A percentile compares a stretch with the other conserved stretches of the same genome.
These are phyloP conservation scores for Aspergillus flavus DNA, from an alignment of 2,329 filamentous ascomycete genomes.

Conservation along the genomic window DNA sequence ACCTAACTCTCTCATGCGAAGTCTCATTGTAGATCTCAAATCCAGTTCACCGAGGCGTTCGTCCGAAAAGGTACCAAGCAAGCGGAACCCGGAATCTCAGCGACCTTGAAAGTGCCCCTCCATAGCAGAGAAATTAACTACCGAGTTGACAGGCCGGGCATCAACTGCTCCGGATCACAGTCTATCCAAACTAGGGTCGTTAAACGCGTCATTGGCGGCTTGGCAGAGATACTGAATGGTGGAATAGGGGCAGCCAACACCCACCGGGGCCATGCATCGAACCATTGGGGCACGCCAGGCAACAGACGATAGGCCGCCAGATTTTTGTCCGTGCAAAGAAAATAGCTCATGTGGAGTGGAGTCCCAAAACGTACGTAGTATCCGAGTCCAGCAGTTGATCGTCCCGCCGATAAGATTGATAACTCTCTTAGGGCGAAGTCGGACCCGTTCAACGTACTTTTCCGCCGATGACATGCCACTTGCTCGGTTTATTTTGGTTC, in stretches of 20 bases:
- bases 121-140: neutral
- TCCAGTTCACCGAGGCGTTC: neutral
- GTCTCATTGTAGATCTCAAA: neutral
- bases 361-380: neutral
- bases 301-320: too few relatives aligned
- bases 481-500: neutral
- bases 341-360: constrained; percentile 4
- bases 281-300: neutral
- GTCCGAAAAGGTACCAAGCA: neutral
- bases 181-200: neutral
- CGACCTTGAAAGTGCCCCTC: neutral
- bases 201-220: constrained; percentile 2
- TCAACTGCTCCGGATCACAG: neutral
- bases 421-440: constrained; percentile 8
- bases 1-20: neutral
- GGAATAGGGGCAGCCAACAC: neutral
- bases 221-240: neutral
- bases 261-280: neutral
- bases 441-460: neutral
- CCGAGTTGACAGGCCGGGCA: neutral
- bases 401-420: constrained; percentile 14
- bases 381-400: neutral
- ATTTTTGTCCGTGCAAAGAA: neutral
- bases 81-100: neutral
- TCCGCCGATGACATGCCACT: constrained; percentile 2